phyloP scores from a whole-genome alignment of 257 asterid species.

The Lycium barbarum region DNA sequence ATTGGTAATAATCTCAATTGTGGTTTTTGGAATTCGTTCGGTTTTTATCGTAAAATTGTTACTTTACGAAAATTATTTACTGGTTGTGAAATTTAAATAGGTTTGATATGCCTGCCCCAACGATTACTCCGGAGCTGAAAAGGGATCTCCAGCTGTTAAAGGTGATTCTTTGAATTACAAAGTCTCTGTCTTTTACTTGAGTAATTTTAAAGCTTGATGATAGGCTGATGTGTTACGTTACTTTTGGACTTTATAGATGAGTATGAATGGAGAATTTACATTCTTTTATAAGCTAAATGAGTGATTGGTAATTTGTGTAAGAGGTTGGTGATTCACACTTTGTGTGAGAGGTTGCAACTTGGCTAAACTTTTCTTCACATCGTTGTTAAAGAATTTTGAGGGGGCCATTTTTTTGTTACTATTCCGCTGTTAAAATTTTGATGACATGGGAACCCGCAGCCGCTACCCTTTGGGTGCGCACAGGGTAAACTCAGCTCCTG shows the following conservation, averaged over 20 bases:
- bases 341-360: neutral
- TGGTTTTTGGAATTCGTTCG: neutral
- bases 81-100: slow-evolving; percentile 41
- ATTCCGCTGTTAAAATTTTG: neutral
- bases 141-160: slow-evolving; percentile 83
- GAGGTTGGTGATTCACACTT: neutral
- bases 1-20: slow-evolving; percentile 56
- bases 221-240: neutral
- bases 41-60: slow-evolving; percentile 1
- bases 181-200: neutral
- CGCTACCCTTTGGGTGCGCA: too few species aligned
- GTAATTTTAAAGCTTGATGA: neutral
- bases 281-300: neutral
- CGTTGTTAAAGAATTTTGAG: neutral
- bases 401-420: neutral
- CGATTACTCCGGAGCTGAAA: slow-evolving; percentile 85
- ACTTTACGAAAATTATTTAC: neutral
- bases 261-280: neutral
- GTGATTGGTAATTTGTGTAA: neutral
- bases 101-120: slow-evolving; percentile 96
- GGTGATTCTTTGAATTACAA: slow-evolving; percentile 42
- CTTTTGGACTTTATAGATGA: neutral
- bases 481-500: too few species aligned
- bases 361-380: neutral
- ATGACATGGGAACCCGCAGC: too few species aligned